phyloP scores from a whole-genome alignment of 139 green algal species.

The Coccomyxa sp. region DNA sequence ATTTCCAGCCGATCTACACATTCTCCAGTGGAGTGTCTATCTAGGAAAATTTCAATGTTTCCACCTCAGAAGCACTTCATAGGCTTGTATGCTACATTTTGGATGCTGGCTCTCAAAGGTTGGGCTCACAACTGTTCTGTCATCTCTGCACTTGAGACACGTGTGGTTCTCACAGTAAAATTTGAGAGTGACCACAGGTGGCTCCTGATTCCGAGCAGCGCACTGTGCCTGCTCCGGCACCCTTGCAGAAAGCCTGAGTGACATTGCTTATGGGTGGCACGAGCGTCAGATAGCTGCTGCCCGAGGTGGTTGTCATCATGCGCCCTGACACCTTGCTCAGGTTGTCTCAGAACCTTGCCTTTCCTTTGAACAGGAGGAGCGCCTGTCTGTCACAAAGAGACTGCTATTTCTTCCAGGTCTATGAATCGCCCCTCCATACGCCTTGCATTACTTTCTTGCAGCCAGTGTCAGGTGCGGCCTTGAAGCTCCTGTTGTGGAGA shows the following conservation, averaged over 20 bases:
- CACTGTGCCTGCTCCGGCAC: too few species aligned
- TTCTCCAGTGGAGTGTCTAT: background rate
- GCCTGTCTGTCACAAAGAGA: too few species aligned
- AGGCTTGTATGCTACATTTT: background rate
- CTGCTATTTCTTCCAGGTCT: too few species aligned
- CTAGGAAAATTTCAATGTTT: background rate
- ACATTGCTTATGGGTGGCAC: too few species aligned
- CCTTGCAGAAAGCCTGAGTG: too few species aligned
- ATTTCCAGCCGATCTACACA: background rate
- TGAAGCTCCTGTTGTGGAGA: background rate
- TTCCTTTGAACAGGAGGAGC: background rate
- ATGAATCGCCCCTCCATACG: too few species aligned
- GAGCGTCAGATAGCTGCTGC: too few species aligned
- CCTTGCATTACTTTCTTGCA: background rate
- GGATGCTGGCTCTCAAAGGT: background rate
- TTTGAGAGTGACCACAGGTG: too few species aligned
- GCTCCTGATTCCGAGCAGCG: too few species aligned
- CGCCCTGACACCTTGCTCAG: background rate
- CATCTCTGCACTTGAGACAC: too few species aligned
- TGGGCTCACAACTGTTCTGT: too few species aligned
- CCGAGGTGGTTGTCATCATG: background rate
- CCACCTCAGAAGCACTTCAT: background rate
- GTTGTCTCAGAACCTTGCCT: background rate
- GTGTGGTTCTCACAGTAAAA: background rate
- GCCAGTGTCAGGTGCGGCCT: background rate